Base-by-base conservation (phyloP, 1,139 yeast species). In the Yamadazyma diddensiae region DNA sequence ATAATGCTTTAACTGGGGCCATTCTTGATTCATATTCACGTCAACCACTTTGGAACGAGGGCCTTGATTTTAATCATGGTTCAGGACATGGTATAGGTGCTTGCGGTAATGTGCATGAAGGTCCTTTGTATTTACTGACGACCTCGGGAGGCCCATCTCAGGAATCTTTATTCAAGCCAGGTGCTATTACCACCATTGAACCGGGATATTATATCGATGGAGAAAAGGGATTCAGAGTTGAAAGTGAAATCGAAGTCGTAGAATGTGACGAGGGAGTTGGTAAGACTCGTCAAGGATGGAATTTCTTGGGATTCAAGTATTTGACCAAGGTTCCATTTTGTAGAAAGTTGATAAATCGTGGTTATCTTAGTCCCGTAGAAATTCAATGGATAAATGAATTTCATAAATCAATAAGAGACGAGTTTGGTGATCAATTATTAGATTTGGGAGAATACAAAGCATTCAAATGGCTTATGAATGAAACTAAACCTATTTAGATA, bases 31-130 rank as follows among this genome's bases (percentile, higher is more conserved):
- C 70, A 0, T 59, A 72, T 34, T 73, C 79, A 2, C 54, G 82
- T 34, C 66, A 64, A 37, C 73, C 79, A 2, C 57, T 76, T 40
- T 71, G 77, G 77, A 66, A 66, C 39, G 65, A 65, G 34, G 81
- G 81, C 0, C 52, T 70, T 29, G 74, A 69, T 42, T 76, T 65
- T 45, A 70, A 69, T 34, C 82, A 76, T 49, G 82, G 82, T 6
- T 69, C 80, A 1, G 81, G 82, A 0, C 82, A 76, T 48, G 82
- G 82, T 1, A 72, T 76, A 4, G 81, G 79, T 7, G 63, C 74
- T 28, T 75, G 68, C 52, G 75, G 79, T 4, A 62, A 66, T 45
- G 81, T 76, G 5, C 82, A 76, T 44, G 78, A 77, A 36, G 70
- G 73, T 0, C 82, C 82, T 0, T 58, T 76, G 35, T 73, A 66